phyloP scores from a whole-genome alignment of 805 yeast species.

The Candida xyloterini region DNA sequence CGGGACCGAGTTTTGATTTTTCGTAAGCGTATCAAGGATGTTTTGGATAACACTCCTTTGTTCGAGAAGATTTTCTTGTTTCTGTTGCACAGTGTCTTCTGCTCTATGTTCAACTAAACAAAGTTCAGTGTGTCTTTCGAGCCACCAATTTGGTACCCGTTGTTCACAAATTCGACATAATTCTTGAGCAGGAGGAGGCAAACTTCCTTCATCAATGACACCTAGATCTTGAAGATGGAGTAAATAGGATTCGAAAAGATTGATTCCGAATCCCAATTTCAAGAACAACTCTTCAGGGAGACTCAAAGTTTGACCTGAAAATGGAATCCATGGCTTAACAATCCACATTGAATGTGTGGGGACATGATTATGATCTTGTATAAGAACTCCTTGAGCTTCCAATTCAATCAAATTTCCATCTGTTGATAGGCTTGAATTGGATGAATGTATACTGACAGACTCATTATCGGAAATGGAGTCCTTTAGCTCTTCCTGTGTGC shows the following conservation, averaged over 20 bases:
- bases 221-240: slow-evolving; percentile 61
- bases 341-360: slow-evolving; percentile 94
- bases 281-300: slow-evolving; percentile 69
- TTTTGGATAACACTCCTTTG: slow-evolving; percentile 52
- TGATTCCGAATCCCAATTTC: slow-evolving; percentile 85
- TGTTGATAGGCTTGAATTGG: slow-evolving; percentile 41
- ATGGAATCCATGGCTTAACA: slow-evolving; percentile 68
- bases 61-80: slow-evolving; percentile 75
- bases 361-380: slow-evolving; percentile 54
- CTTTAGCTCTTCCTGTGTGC: neutral
- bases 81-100: slow-evolving; percentile 67
- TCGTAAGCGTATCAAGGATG: slow-evolving; percentile 40
- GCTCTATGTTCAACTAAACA: slow-evolving; percentile 84
- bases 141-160: slow-evolving; percentile 92
- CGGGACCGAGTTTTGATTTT: slow-evolving; percentile 17
- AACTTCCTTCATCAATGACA: slow-evolving; percentile 55
- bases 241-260: slow-evolving; percentile 74
- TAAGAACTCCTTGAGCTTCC: slow-evolving; percentile 91
- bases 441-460: slow-evolving; percentile 28
- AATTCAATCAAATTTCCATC: slow-evolving; percentile 66
- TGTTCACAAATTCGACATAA: slow-evolving; percentile 92
- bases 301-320: slow-evolving; percentile 55
- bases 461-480: slow-evolving; percentile 22
- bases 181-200: slow-evolving; percentile 79
- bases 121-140: slow-evolving; percentile 84